Conservation (phyloP, 306 rosid genomes). For the Castanea sativa region DNA sequence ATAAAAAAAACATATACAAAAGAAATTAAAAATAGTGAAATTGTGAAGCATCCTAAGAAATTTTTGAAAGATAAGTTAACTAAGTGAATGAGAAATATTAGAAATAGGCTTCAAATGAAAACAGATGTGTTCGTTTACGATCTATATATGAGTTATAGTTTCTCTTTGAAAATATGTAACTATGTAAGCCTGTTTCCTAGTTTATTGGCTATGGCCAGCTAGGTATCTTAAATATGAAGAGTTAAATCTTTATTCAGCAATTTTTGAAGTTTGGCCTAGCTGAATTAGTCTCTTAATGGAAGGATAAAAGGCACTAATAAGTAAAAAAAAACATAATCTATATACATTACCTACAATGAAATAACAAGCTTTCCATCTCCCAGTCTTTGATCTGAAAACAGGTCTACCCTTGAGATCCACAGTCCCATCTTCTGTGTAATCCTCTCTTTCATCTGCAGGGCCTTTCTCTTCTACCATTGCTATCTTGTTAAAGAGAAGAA, state of each 20-base stretch:
- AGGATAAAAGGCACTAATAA: neutral
- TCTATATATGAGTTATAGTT: too few relatives aligned
- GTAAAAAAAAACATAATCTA: neutral
- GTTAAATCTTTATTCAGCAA: neutral
- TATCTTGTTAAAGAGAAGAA: neutral
- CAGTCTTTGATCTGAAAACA: conserved; percentile 31
- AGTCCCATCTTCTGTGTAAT: conserved; percentile 40
- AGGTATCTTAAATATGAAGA: too few relatives aligned
- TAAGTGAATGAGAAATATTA: too few relatives aligned
- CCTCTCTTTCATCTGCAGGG: conserved; percentile 1
- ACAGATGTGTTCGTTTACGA: too few relatives aligned
- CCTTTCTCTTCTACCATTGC: conserved; percentile 22
- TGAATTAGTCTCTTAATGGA: neutral
- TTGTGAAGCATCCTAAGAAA: neutral
- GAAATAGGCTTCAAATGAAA: too few relatives aligned
- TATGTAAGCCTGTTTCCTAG: too few relatives aligned
- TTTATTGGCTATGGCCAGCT: too few relatives aligned
- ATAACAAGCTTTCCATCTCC: conserved; percentile 42
- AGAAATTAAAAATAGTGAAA: too few relatives aligned
- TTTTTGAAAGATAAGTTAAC: neutral
- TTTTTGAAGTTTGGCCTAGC: too few relatives aligned
- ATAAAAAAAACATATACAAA: neutral
- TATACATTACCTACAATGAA: conserved; percentile 31
- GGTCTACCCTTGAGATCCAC: conserved; percentile 37
- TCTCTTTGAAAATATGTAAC: too few relatives aligned